Conservation (phyloP, 805 yeast species). For the Candida glaebosa region DNA sequence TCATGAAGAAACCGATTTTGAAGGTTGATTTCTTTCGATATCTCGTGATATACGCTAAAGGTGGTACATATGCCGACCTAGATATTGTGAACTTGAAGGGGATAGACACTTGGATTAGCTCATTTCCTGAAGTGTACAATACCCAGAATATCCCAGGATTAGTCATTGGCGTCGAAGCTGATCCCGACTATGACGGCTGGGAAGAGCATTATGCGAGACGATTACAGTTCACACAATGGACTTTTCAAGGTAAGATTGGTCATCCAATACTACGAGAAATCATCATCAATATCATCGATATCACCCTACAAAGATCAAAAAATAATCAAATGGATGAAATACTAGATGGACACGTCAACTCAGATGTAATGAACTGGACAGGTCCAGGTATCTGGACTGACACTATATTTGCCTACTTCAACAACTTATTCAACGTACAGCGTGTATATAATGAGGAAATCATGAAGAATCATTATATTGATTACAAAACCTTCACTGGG, state of each 20-base stretch:
- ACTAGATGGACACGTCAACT: constrained; percentile 61
- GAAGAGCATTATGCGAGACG: constrained; percentile 87
- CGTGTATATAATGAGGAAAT: constrained; percentile 15
- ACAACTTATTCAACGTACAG: constrained; percentile 29
- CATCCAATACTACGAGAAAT: constrained; percentile 86
- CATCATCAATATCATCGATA: constrained; percentile 72
- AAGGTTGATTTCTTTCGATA: constrained; percentile 95
- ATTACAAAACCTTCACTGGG: constrained; percentile 57
- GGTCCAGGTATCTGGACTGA: constrained; percentile 98
- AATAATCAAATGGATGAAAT: constrained; percentile 45
- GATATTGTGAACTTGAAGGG: constrained; percentile 81
- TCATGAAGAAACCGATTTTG: constrained; percentile 75
- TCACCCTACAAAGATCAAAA: constrained; percentile 55
- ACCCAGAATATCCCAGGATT: constrained; percentile 56
- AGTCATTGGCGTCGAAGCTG: constrained; percentile 91
- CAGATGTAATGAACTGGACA: constrained; percentile 88
- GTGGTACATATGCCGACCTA: constrained; percentile 90
- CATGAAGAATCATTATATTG: constrained; percentile 23
- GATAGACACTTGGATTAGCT: constrained; percentile 68
- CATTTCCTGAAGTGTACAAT: constrained; percentile 25
- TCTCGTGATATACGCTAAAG: constrained; percentile 79
- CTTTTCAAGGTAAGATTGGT: constrained; percentile 83
- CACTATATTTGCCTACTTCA: constrained; percentile 65
- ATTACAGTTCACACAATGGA: constrained; percentile 96
- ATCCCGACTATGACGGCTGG: constrained; percentile 96